A percentile compares a stretch with the other conserved stretches of the same genome.
Conservation (phyloP, 1,284 basidiomycete genomes). For the Anthracocystis panici-leucophaei region DNA sequence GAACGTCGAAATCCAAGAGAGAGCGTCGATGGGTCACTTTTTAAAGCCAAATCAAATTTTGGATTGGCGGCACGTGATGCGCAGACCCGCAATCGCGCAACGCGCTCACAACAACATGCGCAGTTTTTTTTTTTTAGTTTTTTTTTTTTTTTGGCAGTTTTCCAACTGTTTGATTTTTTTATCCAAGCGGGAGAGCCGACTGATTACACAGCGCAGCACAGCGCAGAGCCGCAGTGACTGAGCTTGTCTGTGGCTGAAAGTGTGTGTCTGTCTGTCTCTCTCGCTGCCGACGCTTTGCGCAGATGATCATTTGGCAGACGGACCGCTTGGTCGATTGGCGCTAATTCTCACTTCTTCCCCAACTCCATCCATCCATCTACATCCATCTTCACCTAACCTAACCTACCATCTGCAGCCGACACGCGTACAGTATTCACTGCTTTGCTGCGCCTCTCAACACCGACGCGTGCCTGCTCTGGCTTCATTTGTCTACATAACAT, state of each 20-base stretch:
- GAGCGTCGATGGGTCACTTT: too few species aligned
- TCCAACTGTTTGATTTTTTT: conserved; percentile 13
- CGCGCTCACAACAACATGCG: conserved; percentile 37
- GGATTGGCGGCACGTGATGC: conserved; percentile 31
- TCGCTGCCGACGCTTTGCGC: not conserved
- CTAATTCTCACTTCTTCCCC: not conserved
- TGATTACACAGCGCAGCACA: conserved; percentile 9
- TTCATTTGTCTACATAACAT: conserved; percentile 20
- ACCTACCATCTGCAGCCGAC: conserved; percentile 3
- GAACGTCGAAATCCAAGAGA: too few species aligned
- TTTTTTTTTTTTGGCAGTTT: not conserved
- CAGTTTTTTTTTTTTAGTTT: not conserved
- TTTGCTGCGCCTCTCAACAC: not conserved
- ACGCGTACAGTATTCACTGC: not conserved
- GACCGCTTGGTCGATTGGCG: not conserved
- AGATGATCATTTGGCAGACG: not conserved
- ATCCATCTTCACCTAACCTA: not conserved
- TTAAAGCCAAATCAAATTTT: not conserved
- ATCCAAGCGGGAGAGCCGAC: not conserved
- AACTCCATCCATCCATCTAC: conserved; percentile 7
- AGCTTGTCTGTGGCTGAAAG: not conserved
- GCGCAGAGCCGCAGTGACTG: conserved; percentile 1
- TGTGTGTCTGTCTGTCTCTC: too few species aligned
- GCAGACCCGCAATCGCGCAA: conserved; percentile 11
- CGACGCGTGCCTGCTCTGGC: conserved; percentile 7